Evolutionary conservation across 192 early-diverging fungal species (phyloP), one percentile per base, ranked within the genome.

Genomic region (Dimargaris cristalligena): DNA sequence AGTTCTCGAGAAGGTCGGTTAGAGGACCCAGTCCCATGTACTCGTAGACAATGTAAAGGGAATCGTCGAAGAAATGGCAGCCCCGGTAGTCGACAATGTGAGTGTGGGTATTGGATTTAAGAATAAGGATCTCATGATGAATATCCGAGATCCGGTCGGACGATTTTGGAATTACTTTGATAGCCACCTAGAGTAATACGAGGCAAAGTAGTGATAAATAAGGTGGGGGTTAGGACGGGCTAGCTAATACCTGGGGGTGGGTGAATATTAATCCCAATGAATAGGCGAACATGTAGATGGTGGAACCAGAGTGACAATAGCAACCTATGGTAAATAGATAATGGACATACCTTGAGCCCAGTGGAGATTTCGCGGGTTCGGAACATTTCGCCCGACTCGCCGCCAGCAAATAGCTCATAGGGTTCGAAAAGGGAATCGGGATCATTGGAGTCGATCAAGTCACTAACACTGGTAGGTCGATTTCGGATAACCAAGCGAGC

Each of bases 31-130:
- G 62, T 50, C 68, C 66, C 74, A 75, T 75, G 61, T 70, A 75
- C 67, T 75, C 74, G 65, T 75, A 75, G 50, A 75, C 69, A n/a
- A 75, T 70, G 70, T 71, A 75, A 45, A 75, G 66, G 9, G 68
- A 70, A 52, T 75, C 71, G 61, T 75, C 71, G 54, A 75, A 68
- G 26, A 66, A 66, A 38, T 72, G 70, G 55, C 71, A 70, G 62
- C 71, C 68, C 60, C 67, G 71, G 71, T 72, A 75, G 11, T 68
- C 68, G 52, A 75, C 74, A 23, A 75, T 63, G 45, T 71, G 66
- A 44, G 71, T 69, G 52, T 67, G 69, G 60, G 67, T 63, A 54
- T 71, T 70, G 48, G 70, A 65, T 52, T 68, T 65, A 60, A 75
- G 64, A 33, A 75, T 71, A 59, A 70, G 65, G 28, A 75, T 63